phyloP scores from a whole-genome alignment of 2,329 filamentous ascomycete genomes.

The Pleurostoma richardsiae region DNA sequence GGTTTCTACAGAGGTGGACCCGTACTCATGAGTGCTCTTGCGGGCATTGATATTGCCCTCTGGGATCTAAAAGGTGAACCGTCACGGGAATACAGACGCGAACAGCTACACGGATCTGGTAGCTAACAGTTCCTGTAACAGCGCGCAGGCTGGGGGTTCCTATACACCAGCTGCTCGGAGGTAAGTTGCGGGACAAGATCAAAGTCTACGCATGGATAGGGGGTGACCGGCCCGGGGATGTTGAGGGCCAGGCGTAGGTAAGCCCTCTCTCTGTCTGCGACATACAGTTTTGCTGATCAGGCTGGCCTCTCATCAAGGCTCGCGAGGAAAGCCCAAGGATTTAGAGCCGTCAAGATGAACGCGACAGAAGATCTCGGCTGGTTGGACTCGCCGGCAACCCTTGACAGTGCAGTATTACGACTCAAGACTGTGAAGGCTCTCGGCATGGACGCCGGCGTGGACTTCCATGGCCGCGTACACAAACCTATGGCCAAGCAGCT shows the following conservation, averaged over 20 bases:
- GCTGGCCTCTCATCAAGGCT: constrained; percentile 29
- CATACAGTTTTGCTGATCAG: neutral
- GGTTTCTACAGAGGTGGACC: constrained; percentile 66
- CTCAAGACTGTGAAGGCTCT: constrained; percentile 58
- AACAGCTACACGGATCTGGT: no score
- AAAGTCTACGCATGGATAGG: constrained; percentile 67
- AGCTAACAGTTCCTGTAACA: neutral
- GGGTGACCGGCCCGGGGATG: constrained; percentile 57
- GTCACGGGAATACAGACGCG: no score
- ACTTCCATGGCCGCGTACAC: constrained; percentile 66
- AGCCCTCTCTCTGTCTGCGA: neutral
- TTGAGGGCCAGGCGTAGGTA: constrained; percentile 48
- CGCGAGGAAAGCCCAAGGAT: constrained; percentile 45
- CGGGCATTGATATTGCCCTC: constrained; percentile 64
- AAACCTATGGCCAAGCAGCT: constrained; percentile 67
- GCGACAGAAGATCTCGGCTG: constrained; percentile 62
- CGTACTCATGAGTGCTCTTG: constrained; percentile 64
- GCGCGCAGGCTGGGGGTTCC: constrained; percentile 40
- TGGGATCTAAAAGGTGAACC: constrained; percentile 57
- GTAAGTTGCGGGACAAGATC: constrained; percentile 57
- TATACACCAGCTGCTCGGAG: constrained; percentile 60
- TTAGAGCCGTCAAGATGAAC: constrained; percentile 62
- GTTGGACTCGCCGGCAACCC: constrained; percentile 56
- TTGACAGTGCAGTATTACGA: constrained; percentile 54
- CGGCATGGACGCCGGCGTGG: constrained; percentile 60